Percentiles rank a stretch among this genome's conserved stretches.
These are phyloP conservation scores for Paspalum vaginatum DNA, from an alignment of 176 grass and related monocot genomes.

Conservation along the genomic window DNA sequence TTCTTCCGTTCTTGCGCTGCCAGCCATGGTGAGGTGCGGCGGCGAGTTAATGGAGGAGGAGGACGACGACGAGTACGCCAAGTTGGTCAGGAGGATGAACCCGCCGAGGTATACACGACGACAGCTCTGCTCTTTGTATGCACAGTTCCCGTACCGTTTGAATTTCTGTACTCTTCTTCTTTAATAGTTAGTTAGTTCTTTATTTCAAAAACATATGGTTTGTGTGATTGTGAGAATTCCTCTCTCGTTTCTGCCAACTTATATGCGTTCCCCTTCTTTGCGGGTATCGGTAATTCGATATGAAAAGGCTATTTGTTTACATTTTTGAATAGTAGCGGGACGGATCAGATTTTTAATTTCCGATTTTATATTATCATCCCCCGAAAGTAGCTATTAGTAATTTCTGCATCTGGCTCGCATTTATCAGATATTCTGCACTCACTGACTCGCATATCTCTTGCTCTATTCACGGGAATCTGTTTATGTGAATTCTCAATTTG, in stretches of 20 bases:
- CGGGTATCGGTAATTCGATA: too few species aligned
- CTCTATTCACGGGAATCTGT: not conserved
- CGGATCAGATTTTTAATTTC: not conserved
- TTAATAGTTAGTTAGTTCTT: not conserved
- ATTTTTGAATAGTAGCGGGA: not conserved
- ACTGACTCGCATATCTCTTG: not conserved
- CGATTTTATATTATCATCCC: too few species aligned
- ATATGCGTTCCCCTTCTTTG: too few species aligned
- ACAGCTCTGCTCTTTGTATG: not conserved
- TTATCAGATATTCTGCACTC: too few species aligned
- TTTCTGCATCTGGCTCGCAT: not conserved
- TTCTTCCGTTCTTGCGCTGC: too few species aligned
- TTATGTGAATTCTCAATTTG: not conserved
- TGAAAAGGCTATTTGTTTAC: not conserved
- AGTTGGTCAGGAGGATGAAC: conserved; percentile 65
- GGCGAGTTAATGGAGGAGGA: conserved; percentile 10
- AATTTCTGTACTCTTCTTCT: not conserved
- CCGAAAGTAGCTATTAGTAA: not conserved
- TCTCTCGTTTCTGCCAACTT: not conserved
- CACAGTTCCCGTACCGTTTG: not conserved
- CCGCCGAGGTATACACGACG: conserved; percentile 36
- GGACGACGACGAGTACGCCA: conserved; percentile 56
- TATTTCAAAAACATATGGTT: not conserved
- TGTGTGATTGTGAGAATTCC: not conserved
- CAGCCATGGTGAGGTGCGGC: conserved; percentile 17